These are phyloP conservation scores for Eucalyptus virginea DNA, from an alignment of 345 rosid species.

Conservation along the genomic window DNA sequence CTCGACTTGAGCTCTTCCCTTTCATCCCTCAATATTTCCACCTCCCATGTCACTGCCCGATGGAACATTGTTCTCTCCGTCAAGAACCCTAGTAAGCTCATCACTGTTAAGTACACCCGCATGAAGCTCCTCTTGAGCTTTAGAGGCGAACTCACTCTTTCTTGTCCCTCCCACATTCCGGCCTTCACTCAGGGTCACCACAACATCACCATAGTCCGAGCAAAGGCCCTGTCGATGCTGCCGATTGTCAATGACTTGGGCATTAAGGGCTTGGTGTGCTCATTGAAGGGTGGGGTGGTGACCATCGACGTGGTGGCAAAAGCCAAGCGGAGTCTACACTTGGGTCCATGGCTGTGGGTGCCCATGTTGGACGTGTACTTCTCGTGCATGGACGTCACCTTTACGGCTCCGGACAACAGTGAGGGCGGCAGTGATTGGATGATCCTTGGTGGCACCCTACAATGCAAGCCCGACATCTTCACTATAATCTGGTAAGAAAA, in stretches of 20 bases:
- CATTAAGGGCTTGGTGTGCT: not conserved
- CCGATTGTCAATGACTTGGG: not conserved
- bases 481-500: not conserved
- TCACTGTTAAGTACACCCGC: fast-evolving
- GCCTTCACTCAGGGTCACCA: not conserved
- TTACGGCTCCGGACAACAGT: not conserved
- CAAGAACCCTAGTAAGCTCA: too few species aligned
- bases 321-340: not conserved
- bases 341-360: not conserved
- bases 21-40: too few species aligned
- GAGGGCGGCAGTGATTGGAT: not conserved
- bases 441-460: not conserved
- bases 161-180: not conserved
- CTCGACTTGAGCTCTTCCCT: too few species aligned
- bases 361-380: not conserved
- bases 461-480: not conserved
- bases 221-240: not conserved
- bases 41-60: too few species aligned
- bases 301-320: not conserved
- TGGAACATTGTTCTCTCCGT: too few species aligned
- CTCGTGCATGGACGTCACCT: not conserved
- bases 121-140: not conserved
- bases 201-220: not conserved
- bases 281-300: not conserved
- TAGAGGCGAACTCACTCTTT: not conserved